These are phyloP conservation scores for Apiotrichum porosum DNA, from an alignment of 1,284 basidiomycete species.

Conservation along the genomic window DNA sequence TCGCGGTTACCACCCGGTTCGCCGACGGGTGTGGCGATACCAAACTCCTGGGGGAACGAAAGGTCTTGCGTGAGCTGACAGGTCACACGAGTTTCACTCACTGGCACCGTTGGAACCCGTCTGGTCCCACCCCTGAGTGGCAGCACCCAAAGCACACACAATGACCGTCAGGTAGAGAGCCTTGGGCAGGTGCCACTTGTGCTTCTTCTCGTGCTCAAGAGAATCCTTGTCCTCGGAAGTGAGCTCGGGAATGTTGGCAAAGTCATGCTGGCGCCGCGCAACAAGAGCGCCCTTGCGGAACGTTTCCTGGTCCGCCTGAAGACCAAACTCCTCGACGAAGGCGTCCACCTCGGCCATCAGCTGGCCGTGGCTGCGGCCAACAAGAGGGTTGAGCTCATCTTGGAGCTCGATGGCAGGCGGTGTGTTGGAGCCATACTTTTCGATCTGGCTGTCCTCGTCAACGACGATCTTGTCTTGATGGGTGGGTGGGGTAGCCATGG, in stretches of 20 bases:
- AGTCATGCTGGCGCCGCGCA: constrained; percentile 57
- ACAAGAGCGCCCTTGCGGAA: constrained; percentile 61
- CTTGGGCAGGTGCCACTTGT: constrained; percentile 60
- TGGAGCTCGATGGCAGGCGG: background rate
- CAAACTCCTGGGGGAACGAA: constrained; percentile 62
- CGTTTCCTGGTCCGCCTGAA: constrained; percentile 50
- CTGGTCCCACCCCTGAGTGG: constrained; percentile 33
- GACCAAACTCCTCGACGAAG: constrained; percentile 55
- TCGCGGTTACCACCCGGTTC: background rate
- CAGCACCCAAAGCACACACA: constrained; percentile 35
- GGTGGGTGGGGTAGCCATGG: background rate
- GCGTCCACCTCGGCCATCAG: constrained; percentile 51
- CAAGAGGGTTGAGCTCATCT: constrained; percentile 21
- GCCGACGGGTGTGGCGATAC: constrained; percentile 48
- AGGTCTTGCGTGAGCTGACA: no score
- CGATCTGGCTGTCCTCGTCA: background rate
- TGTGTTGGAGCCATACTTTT: background rate
- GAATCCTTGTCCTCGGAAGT: constrained; percentile 57
- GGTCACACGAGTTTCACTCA: no score
- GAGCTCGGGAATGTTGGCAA: constrained; percentile 54
- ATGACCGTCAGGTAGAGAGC: constrained; percentile 32
- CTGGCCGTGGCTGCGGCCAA: constrained; percentile 26
- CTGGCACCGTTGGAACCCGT: constrained; percentile 51
- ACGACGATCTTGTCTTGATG: background rate
- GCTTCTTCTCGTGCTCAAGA: constrained; percentile 55